Evolutionary conservation across 2,329 filamentous ascomycete genomes (phyloP).

Genomic region (Cytospora mali): DNA sequence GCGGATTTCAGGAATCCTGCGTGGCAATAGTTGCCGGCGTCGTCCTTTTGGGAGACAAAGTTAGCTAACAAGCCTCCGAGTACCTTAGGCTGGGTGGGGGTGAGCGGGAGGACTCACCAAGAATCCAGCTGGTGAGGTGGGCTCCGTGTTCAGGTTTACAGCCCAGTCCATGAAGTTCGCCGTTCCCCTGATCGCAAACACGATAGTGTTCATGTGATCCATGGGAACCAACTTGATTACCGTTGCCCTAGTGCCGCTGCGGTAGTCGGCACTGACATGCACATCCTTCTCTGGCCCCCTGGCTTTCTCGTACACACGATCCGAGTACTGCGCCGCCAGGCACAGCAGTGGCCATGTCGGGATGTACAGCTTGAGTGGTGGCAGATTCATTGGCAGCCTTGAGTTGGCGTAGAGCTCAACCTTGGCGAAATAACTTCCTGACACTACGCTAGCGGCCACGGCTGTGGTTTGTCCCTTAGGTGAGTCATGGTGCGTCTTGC

Average conservation of each 20-base stretch:
- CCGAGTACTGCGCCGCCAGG: conserved; percentile 77
- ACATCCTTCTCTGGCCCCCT: conserved; percentile 64
- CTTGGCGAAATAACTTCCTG: conserved; percentile 70
- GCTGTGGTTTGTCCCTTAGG: conserved; percentile 42
- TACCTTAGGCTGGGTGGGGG: too few species aligned
- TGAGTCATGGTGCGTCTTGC: conserved; percentile 37
- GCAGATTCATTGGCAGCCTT: conserved; percentile 67
- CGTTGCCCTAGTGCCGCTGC: conserved; percentile 80
- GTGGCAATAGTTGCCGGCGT: conserved; percentile 76
- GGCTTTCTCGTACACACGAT: conserved; percentile 71
- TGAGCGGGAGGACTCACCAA: conserved; percentile 47
- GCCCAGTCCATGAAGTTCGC: conserved; percentile 84
- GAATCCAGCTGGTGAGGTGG: conserved; percentile 67
- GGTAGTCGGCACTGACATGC: conserved; percentile 72
- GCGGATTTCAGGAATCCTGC: conserved; percentile 79
- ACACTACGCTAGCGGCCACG: conserved; percentile 41
- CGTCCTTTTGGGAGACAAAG: conserved; percentile 55
- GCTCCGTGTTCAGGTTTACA: conserved; percentile 74
- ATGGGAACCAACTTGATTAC: conserved; percentile 79
- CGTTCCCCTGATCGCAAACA: conserved; percentile 82
- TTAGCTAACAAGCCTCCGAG: conserved; percentile 10
- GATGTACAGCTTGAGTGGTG: conserved; percentile 71
- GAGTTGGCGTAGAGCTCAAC: conserved; percentile 80
- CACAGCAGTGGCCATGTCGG: conserved; percentile 77
- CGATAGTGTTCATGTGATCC: conserved; percentile 76